Evolutionary conservation across 495 filamentous ascomycete species (phyloP).

Genomic region (Podospora bellae-mahoneyi): DNA sequence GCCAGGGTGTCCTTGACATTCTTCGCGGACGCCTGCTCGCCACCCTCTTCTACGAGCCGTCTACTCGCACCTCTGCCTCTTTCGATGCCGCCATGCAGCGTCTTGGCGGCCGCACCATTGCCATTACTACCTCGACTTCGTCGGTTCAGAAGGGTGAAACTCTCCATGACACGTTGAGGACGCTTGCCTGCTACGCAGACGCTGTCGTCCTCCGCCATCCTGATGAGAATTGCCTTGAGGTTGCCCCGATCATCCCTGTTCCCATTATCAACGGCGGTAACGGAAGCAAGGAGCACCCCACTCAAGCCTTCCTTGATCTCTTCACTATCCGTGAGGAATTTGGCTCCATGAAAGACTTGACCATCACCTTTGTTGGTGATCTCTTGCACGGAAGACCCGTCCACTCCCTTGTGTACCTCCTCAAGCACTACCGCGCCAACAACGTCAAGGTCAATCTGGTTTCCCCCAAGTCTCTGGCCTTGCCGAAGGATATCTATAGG

Average conservation of each 20-base stretch:
- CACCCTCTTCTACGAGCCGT: conserved; percentile 96
- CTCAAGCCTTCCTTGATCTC: conserved; percentile 96
- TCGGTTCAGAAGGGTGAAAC: conserved; percentile 90
- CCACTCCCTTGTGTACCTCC: conserved; percentile 87
- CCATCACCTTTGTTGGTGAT: conserved; percentile 93
- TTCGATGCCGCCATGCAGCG: conserved; percentile 99
- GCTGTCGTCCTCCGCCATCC: conserved; percentile 93
- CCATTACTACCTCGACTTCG: conserved; percentile 73
- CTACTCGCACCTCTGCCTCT: conserved; percentile 90
- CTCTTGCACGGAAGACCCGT: conserved; percentile 90
- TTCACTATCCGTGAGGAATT: conserved; percentile 98
- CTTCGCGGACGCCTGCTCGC: conserved; percentile 80
- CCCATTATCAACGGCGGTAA: conserved; percentile 97
- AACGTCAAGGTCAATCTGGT: conserved; percentile 90
- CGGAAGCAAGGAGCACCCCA: conserved; percentile 90
- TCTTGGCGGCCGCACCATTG: conserved; percentile 77
- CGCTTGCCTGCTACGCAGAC: conserved; percentile 89
- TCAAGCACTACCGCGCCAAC: conserved; percentile 92
- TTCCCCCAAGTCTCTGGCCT: conserved; percentile 69
- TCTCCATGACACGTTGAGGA: conserved; percentile 88
- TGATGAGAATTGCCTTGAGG: conserved; percentile 67
- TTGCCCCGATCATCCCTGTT: conserved; percentile 77
- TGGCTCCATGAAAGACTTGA: conserved; percentile 87
- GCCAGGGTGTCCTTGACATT: conserved; percentile 81
- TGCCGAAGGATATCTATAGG: conserved; percentile 70